phyloP scores from a whole-genome alignment of 352 stramenopile genomes.

The Globisporangium irregulare region DNA sequence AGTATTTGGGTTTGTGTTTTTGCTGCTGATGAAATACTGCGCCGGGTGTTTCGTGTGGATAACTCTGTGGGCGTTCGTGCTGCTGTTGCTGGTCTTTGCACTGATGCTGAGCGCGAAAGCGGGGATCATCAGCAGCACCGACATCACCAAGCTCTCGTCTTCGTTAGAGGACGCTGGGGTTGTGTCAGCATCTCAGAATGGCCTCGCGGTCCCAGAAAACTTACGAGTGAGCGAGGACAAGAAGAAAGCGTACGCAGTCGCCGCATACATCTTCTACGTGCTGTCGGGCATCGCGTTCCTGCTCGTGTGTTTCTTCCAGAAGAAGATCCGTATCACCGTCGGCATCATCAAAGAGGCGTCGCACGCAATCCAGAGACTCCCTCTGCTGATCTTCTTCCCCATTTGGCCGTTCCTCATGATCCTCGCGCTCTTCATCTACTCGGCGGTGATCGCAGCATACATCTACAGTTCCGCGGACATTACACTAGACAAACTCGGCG shows the following conservation, averaged over 20 bases:
- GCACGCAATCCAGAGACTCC: conserved; percentile 51
- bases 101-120: conserved; percentile 75
- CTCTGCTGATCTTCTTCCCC: conserved; percentile 66
- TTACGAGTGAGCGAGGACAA: conserved; percentile 54
- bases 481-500: conserved; percentile 31
- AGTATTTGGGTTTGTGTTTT: conserved; percentile 58
- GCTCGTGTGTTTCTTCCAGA: conserved; percentile 83
- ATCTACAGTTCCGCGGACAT: conserved; percentile 66
- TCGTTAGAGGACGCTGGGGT: conserved; percentile 37
- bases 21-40: conserved; percentile 71
- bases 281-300: conserved; percentile 60
- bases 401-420: conserved; percentile 61
- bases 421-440: conserved; percentile 63
- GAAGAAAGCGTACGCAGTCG: conserved; percentile 53
- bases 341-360: conserved; percentile 81
- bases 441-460: conserved; percentile 53
- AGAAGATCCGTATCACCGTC: conserved; percentile 73
- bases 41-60: conserved; percentile 76
- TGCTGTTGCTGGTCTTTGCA: conserved; percentile 65
- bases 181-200: conserved; percentile 35
- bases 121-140: conserved; percentile 50
- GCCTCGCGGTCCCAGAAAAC: conserved; percentile 48
- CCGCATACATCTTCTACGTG: conserved; percentile 62
- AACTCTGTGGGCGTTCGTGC: conserved; percentile 60
- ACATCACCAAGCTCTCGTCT: conserved; percentile 42